Percentiles rank a stretch among this genome's conserved stretches.
These are phyloP conservation scores for Barnettozyma salicaria DNA, from an alignment of 805 yeast genomes.

Conservation along the genomic window DNA sequence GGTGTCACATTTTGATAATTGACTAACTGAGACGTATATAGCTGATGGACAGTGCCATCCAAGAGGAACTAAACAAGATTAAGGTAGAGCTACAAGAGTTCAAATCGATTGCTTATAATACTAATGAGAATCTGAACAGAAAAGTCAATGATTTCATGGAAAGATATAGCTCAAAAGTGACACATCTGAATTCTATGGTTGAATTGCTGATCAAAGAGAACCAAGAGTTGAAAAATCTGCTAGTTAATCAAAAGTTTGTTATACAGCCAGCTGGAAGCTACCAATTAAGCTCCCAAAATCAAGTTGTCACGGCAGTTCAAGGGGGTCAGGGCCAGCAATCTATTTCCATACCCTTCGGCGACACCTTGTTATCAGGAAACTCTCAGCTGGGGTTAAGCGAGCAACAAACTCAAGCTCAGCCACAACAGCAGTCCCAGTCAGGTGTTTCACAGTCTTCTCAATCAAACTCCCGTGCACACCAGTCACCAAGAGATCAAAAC, in stretches of 20 bases:
- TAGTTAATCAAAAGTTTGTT: conserved; percentile 22
- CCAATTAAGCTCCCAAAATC: conserved; percentile 17
- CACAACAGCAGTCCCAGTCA: conserved; percentile 10
- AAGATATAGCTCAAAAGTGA: conserved; percentile 18
- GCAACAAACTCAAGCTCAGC: conserved; percentile 15
- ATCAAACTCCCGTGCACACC: conserved; percentile 1
- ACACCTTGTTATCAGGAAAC: conserved; percentile 7
- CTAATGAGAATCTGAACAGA: conserved; percentile 21
- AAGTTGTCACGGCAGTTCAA: conserved; percentile 3
- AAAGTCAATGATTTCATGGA: conserved; percentile 22
- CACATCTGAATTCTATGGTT: conserved; percentile 20
- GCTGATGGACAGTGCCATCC: conserved; percentile 9
- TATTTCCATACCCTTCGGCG: conserved; percentile 9
- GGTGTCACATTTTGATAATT: background rate
- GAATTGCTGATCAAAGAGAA: conserved; percentile 25
- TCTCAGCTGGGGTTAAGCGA: conserved; percentile 5
- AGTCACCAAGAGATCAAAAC: conserved; percentile 22
- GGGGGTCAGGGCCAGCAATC: conserved; percentile 13
- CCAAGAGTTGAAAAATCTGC: conserved; percentile 21
- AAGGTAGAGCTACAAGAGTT: conserved; percentile 20
- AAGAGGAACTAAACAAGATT: conserved; percentile 24
- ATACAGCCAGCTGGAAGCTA: conserved; percentile 29
- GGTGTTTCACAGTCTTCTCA: conserved; percentile 2
- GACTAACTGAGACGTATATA: background rate
- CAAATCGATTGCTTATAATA: conserved; percentile 15